Conservation (phyloP, 768 basidiomycete species). For the Suillus luteus region DNA sequence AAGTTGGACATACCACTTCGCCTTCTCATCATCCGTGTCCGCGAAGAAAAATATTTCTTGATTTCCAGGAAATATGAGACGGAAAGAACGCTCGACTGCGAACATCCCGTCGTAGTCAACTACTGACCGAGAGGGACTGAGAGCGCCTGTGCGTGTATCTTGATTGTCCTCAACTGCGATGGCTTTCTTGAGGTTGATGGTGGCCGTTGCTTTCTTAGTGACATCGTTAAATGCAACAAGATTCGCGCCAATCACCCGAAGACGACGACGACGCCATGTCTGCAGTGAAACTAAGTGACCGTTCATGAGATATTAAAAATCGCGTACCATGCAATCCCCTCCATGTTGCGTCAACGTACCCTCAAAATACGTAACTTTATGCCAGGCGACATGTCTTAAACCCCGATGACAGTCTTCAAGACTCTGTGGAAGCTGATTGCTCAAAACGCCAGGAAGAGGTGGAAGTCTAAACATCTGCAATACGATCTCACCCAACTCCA, state of each 20-base stretch:
- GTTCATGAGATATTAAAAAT: background rate
- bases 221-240: constrained; percentile 91
- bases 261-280: constrained; percentile 82
- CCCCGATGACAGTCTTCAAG: constrained; percentile 92
- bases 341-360: constrained; percentile 91
- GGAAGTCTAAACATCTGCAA: constrained; percentile 91
- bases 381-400: constrained; percentile 88
- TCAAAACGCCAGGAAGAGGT: constrained; percentile 78
- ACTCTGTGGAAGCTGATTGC: constrained; percentile 83
- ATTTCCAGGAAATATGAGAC: constrained; percentile 73
- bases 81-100: constrained; percentile 82
- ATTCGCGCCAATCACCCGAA: constrained; percentile 84
- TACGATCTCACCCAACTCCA: constrained; percentile 85
- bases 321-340: constrained; percentile 85
- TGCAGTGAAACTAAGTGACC: constrained; percentile 29
- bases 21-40: constrained; percentile 87
- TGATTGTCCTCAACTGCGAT: constrained; percentile 77
- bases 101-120: constrained; percentile 67
- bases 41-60: constrained; percentile 90
- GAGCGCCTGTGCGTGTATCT: constrained; percentile 48
- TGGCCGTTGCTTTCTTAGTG: constrained; percentile 85
- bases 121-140: constrained; percentile 45
- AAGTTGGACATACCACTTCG: constrained; percentile 64
- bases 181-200: constrained; percentile 90
- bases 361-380: constrained; percentile 92